Conservation (phyloP, 2,329 filamentous ascomycete genomes). For the Aschersonia sp. region DNA sequence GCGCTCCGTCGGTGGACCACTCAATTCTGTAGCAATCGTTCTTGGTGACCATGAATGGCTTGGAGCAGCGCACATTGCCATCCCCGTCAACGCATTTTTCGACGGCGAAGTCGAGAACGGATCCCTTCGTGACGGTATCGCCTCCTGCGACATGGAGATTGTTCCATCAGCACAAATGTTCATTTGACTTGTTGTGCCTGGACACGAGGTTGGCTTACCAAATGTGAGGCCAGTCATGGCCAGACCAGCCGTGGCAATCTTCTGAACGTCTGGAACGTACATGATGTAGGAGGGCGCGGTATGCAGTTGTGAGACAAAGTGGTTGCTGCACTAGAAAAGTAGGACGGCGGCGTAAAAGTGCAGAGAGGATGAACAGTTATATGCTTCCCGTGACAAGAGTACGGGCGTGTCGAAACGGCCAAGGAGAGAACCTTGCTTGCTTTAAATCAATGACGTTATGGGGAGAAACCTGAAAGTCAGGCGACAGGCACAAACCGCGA, state of each 20-base stretch:
- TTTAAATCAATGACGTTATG: neutral
- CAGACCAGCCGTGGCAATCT: conserved; percentile 6
- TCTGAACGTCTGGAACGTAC: conserved; percentile 8
- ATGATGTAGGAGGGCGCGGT: conserved; percentile 1
- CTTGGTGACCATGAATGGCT: conserved; percentile 23
- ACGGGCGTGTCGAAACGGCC: neutral
- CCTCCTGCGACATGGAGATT: conserved; percentile 1
- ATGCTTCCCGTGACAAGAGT: too few relatives aligned
- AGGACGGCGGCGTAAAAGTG: too few relatives aligned
- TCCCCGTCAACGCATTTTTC: conserved; percentile 24
- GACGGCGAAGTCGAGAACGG: conserved; percentile 25
- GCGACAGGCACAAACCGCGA: neutral
- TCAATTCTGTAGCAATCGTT: conserved; percentile 24
- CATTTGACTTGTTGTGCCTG: neutral
- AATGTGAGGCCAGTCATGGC: conserved; percentile 5
- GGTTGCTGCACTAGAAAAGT: too few relatives aligned
- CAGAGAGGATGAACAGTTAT: too few relatives aligned
- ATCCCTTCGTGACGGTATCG: conserved; percentile 14
- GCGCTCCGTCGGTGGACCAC: conserved; percentile 20
- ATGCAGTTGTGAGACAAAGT: too few relatives aligned
- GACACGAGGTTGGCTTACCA: conserved; percentile 2
- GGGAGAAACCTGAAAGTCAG: neutral
- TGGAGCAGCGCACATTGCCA: conserved; percentile 22
- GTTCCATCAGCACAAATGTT: too few relatives aligned
- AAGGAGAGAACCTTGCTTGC: neutral